Evolutionary conservation across 768 basidiomycete genomes (phyloP).

Genomic region (Harrya chromipes): DNA sequence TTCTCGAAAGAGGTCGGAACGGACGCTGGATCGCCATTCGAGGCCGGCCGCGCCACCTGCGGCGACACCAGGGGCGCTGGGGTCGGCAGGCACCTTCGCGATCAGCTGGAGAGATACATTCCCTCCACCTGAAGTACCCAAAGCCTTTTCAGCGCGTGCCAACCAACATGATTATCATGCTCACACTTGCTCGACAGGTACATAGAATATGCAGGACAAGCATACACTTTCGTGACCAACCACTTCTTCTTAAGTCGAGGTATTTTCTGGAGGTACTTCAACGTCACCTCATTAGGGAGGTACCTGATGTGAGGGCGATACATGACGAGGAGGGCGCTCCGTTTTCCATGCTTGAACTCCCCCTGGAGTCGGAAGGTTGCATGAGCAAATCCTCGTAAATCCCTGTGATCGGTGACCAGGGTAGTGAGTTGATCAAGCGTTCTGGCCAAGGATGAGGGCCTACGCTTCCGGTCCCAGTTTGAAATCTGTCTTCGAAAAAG

Average conservation of each 20-base stretch:
- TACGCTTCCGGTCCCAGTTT: too few species aligned
- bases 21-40: constrained; percentile 17
- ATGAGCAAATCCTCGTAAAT: constrained; percentile 15
- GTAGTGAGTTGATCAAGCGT: too few species aligned
- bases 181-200: constrained; percentile 30
- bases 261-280: constrained; percentile 27
- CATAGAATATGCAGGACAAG: constrained; percentile 32
- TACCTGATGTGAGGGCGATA: constrained; percentile 23
- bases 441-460: too few species aligned
- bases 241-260: constrained; percentile 26
- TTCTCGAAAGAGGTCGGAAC: constrained; percentile 18
- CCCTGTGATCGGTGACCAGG: constrained; percentile 4
- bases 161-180: too few species aligned
- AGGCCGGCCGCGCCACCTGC: not conserved
- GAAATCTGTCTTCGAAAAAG: too few species aligned
- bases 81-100: constrained; percentile 5
- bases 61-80: not conserved
- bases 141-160: too few species aligned
- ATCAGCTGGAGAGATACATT: constrained; percentile 20
- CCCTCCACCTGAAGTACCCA: too few species aligned
- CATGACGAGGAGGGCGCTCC: constrained; percentile 34
- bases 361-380: constrained; percentile 33
- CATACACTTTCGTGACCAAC: constrained; percentile 31
- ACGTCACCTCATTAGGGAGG: constrained; percentile 18
- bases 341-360: constrained; percentile 27